Conservation (phyloP, 2,329 filamentous ascomycete species). For the Phialocephala subalpina region DNA sequence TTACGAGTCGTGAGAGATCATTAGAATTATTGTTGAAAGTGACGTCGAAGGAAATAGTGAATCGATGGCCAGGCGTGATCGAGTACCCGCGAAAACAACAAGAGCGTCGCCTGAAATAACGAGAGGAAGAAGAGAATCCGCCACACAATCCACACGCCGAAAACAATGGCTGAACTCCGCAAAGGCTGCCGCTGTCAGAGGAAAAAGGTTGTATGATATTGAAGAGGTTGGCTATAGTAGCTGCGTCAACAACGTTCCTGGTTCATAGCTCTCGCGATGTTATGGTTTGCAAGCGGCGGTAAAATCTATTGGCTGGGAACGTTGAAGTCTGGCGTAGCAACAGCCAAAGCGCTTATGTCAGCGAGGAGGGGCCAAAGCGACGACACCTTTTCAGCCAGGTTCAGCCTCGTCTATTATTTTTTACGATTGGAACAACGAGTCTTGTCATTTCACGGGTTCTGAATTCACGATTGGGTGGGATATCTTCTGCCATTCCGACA, state of each 20-base stretch:
- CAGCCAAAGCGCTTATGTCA: conserved; percentile 20
- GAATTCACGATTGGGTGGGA: no score
- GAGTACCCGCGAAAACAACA: conserved; percentile 27
- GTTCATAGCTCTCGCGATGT: conserved; percentile 38
- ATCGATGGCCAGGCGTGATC: conserved; percentile 18
- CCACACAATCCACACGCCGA: conserved; percentile 16
- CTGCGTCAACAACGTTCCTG: conserved; percentile 34
- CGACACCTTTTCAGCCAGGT: not conserved
- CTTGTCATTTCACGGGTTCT: not conserved
- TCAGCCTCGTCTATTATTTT: conserved; percentile 45
- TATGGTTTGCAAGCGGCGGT: conserved; percentile 36
- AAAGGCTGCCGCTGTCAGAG: conserved; percentile 6
- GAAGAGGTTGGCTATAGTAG: conserved; percentile 30
- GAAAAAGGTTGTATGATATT: conserved; percentile 25
- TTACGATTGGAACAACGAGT: not conserved
- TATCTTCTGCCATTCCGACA: no score
- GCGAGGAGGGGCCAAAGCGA: not conserved
- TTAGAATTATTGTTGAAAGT: conserved; percentile 33
- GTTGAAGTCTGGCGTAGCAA: conserved; percentile 29
- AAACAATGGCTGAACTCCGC: conserved; percentile 12
- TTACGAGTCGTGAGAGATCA: conserved; percentile 31
- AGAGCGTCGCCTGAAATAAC: conserved; percentile 24
- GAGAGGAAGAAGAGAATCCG: conserved; percentile 30
- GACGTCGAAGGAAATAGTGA: conserved; percentile 21
- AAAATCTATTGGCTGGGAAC: conserved; percentile 29